Evolutionary conservation across 129 eudicot genomes (phyloP).

Genomic region (Centrapalus pauciflorus): DNA sequence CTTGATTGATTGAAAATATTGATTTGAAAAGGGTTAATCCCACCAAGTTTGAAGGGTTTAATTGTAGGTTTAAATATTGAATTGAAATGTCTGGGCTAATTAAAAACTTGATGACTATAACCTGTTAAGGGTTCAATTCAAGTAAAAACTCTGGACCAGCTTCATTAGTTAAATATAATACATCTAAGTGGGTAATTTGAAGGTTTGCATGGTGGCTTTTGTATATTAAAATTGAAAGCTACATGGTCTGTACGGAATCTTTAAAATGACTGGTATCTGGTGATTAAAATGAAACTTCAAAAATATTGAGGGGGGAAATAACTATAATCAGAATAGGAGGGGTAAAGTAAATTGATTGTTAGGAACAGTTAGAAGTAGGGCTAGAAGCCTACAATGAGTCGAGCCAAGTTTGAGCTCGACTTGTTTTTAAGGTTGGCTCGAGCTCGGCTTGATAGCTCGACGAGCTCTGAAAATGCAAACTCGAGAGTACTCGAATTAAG

Average conservation of each 20-base stretch:
- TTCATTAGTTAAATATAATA: not conserved
- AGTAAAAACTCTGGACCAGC: not conserved
- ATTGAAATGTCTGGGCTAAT: not conserved
- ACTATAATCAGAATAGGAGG: not conserved
- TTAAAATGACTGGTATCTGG: not conserved
- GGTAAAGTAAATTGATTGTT: not conserved
- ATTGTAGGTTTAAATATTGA: not conserved
- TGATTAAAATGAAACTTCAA: not conserved
- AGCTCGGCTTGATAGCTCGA: too few relatives aligned
- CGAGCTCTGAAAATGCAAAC: too few relatives aligned
- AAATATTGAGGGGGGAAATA: not conserved
- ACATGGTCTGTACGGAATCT: not conserved
- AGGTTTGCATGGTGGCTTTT: not conserved
- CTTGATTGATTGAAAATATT: not conserved
- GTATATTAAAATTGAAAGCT: not conserved
- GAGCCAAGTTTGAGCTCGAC: too few relatives aligned
- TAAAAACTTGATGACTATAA: not conserved
- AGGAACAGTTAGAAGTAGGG: too few relatives aligned
- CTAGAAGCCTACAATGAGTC: too few relatives aligned
- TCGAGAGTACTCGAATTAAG: too few relatives aligned
- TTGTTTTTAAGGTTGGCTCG: too few relatives aligned
- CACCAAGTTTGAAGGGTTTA: not conserved
- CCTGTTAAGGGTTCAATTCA: not conserved
- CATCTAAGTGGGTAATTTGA: not conserved
- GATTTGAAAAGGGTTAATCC: not conserved